Evolutionary conservation across 805 yeast species (phyloP).

Genomic region (Saccharomycopsis fermentans): DNA sequence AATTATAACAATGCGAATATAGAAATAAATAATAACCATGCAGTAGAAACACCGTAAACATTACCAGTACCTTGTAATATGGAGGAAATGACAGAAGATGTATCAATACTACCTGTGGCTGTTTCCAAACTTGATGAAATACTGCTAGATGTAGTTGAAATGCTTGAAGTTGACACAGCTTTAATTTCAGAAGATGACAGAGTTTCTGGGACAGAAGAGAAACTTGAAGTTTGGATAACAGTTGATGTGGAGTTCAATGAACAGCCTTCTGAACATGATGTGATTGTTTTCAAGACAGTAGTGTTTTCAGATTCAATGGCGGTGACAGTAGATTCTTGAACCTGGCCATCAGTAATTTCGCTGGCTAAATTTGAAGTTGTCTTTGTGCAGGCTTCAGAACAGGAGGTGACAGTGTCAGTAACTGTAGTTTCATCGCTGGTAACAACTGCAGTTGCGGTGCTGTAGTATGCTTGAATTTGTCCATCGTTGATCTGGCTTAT

Average conservation of each 20-base stretch:
- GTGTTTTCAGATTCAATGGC: slow-evolving; percentile 13
- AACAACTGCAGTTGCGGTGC: slow-evolving; percentile 12
- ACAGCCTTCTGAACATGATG: slow-evolving; percentile 8
- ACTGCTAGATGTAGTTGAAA: background rate
- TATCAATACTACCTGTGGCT: background rate
- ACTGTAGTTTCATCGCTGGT: slow-evolving; percentile 18
- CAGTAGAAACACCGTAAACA: background rate
- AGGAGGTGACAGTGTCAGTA: slow-evolving; percentile 6
- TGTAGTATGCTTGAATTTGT: slow-evolving; percentile 17
- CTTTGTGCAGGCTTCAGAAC: slow-evolving; percentile 4
- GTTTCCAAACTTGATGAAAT: background rate
- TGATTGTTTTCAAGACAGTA: slow-evolving; percentile 2
- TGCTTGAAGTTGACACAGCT: too few species aligned
- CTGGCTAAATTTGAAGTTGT: slow-evolving; percentile 6
- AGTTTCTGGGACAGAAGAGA: background rate
- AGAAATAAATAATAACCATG: background rate
- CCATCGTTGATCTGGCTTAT: slow-evolving; percentile 14
- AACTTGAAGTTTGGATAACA: background rate
- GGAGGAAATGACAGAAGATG: background rate
- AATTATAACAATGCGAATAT: background rate
- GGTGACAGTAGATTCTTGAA: slow-evolving; percentile 18
- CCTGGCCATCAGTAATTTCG: slow-evolving; percentile 12
- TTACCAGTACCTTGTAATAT: background rate
- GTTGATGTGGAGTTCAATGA: background rate
- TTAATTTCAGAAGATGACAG: background rate